Conservation (phyloP, 768 basidiomycete species). For the Rhodotorula paludigena region DNA sequence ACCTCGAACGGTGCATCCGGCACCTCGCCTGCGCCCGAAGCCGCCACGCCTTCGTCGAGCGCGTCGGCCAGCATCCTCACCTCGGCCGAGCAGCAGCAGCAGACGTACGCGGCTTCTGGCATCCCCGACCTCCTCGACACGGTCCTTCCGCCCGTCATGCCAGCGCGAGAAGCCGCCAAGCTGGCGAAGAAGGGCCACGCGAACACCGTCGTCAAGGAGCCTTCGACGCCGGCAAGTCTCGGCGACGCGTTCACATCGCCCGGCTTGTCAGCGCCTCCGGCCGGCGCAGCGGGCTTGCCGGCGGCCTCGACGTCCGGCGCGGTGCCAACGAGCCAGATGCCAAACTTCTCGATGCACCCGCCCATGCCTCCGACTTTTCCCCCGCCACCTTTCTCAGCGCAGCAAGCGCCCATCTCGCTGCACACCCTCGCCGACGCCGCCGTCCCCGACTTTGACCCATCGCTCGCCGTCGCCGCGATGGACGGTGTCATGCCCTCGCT, state of each 20-base stretch:
- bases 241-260: too few species aligned
- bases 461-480: background rate
- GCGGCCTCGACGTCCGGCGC: too few species aligned
- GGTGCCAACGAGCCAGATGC: too few species aligned
- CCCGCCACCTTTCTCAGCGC: background rate
- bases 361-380: too few species aligned
- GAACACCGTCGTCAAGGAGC: background rate
- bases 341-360: too few species aligned
- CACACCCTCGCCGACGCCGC: background rate
- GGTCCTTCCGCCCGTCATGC: background rate
- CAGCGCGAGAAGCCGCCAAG: background rate
- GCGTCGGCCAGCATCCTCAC: slow-evolving; percentile 7
- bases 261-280: too few species aligned
- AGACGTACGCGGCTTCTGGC: background rate
- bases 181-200: background rate
- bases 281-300: too few species aligned
- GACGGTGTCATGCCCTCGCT: background rate
- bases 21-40: background rate
- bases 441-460: background rate
- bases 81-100: slow-evolving; percentile 1
- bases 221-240: too few species aligned
- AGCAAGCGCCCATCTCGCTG: background rate
- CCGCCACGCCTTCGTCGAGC: slow-evolving; percentile 8
- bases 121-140: slow-evolving; percentile 16
- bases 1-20: background rate